Evolutionary conservation across 139 green algal genomes (phyloP).

Genomic region (Chlamydomonas schloesseri): DNA sequence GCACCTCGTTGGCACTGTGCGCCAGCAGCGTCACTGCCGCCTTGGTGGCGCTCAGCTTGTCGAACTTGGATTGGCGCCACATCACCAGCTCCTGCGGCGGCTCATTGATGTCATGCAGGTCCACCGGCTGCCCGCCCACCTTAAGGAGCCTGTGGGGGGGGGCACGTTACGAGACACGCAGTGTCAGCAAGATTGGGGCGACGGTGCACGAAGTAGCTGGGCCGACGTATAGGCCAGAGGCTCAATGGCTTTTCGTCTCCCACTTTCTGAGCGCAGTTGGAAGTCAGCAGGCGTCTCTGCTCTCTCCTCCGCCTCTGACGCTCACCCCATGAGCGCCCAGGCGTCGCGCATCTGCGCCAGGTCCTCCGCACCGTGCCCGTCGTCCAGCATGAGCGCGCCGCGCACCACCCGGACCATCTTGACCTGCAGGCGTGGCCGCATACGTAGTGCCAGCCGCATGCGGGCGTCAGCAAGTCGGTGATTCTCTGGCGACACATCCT

Average conservation of each 20-base stretch:
- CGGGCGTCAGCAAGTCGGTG: no score
- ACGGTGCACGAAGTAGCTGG: no score
- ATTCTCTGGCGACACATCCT: no score
- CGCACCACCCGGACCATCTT: conserved; percentile 42
- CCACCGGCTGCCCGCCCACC: not conserved
- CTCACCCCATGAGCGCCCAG: conserved; percentile 33
- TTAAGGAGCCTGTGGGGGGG: not conserved
- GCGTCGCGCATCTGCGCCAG: not conserved
- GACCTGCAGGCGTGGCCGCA: conserved; percentile 37
- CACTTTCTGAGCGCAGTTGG: no score
- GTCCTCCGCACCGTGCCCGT: conserved; percentile 9
- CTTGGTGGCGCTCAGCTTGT: conserved; percentile 45
- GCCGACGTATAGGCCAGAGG: no score
- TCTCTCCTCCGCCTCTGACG: no score
- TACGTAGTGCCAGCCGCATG: no score
- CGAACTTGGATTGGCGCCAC: conserved; percentile 49
- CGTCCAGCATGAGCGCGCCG: conserved; percentile 32
- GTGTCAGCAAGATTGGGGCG: not conserved
- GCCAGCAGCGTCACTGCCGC: conserved; percentile 43
- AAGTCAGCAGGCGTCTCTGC: no score
- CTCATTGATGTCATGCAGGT: not conserved
- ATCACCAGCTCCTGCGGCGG: not conserved
- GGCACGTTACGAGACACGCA: not conserved
- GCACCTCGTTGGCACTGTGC: conserved; percentile 38
- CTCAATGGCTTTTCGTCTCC: no score